phyloP scores from a whole-genome alignment of 129 eudicot species.

The Saussurea involucrata region DNA sequence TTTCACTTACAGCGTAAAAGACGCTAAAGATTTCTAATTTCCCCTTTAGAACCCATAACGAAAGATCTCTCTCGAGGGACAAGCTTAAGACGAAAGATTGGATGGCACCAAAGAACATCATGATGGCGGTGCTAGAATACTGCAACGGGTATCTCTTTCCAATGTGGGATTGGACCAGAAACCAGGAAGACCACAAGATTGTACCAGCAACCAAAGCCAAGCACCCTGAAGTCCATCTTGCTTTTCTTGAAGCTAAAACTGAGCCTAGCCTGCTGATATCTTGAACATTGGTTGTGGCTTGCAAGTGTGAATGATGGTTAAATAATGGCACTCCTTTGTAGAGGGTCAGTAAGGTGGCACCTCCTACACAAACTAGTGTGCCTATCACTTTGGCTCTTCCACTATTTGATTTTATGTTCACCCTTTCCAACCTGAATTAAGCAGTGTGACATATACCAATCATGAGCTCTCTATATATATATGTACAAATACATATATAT shows the following conservation, averaged over 20 bases:
- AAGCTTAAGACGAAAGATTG: constrained; percentile 51
- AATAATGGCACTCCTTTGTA: constrained; percentile 62
- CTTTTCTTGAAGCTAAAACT: constrained; percentile 19
- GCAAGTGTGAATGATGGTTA: constrained; percentile 30
- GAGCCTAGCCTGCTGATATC: constrained; percentile 13
- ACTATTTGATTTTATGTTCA: constrained; percentile 42
- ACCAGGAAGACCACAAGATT: constrained; percentile 67
- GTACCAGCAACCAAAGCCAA: constrained; percentile 44
- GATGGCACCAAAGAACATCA: constrained; percentile 61
- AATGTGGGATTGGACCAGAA: constrained; percentile 48
- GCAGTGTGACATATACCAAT: neutral
- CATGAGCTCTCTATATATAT: neutral
- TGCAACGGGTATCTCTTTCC: constrained; percentile 59
- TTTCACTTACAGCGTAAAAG: constrained; percentile 58
- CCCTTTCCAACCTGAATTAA: constrained; percentile 52
- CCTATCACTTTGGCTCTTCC: constrained; percentile 72
- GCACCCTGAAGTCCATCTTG: constrained; percentile 44
- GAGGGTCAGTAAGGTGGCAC: constrained; percentile 49
- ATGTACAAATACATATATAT: too few species aligned
- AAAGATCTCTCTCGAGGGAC: constrained; percentile 36
- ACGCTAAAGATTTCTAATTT: constrained; percentile 43
- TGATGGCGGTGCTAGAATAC: constrained; percentile 69
- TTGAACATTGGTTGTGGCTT: constrained; percentile 6
- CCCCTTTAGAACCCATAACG: constrained; percentile 51
- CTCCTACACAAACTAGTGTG: constrained; percentile 52